Base-by-base conservation (phyloP, 225 moss, liverwort and hornwort genomes). In the Polytrichum formosum region DNA sequence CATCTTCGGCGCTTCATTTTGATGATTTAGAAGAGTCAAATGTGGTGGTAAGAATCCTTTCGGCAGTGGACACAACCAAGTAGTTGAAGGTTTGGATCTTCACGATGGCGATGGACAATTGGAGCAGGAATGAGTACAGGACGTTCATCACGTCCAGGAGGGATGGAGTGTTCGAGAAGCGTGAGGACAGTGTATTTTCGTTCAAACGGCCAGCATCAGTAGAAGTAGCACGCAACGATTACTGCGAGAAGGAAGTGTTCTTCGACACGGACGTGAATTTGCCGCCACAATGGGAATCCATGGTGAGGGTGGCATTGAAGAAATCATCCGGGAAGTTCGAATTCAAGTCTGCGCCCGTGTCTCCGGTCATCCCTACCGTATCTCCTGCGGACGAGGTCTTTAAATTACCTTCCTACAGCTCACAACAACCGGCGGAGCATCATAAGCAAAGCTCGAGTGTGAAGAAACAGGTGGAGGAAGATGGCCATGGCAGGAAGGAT, bases 371-470 rank as follows among this genome's bases (percentile, higher is more conserved):
- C 29, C 72, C 87, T 30, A 80, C 76, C 68, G 77, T 91, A 54
- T 83, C 87, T 19, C 74, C 86, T 13, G 79, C 86, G 19, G 90
- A 88, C 60, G 93, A 91, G 25, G 84, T 96, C 7, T 93, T 93
- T 70, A 86, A 83, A 76, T 87, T 90, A 54, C 33, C 25, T 26
- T 54, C 35, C 26, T 74, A 67, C 70, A 64, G 66, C 76, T 79
- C 74, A 62, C 71, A 62, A 78, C 5, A 27, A 28, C 73, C 28
- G 30, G 71, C 54, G 18, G 71, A 78, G 6, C 72, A 56, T 67
- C 75, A 67, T n/a, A 66, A 67, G 21, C 54, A 70, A 46, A 72
- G 78, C 68, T 70, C 71, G 31, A 54, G 75, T 53, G 74, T 64
- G 37, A 80, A 73, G 74, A 85, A 82, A 55, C 90, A 85, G 69